Base-by-base conservation (phyloP, 805 yeast genomes). In the Sugiyamaella marilandica region DNA sequence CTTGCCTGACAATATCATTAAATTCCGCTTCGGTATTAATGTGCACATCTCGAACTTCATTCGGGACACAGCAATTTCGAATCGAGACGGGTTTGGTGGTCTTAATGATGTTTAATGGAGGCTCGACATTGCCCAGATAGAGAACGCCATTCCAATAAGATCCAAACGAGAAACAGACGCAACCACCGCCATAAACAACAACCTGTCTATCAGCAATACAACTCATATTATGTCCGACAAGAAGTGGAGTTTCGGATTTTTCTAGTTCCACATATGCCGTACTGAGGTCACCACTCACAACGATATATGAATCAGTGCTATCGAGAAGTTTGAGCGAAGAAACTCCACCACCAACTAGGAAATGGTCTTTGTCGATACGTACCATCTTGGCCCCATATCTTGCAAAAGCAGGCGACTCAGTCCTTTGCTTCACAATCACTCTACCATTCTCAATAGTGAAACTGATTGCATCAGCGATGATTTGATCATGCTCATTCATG, bases 111-210 rank as follows among this genome's bases (percentile, higher is more conserved):
- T 16, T 10, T 4, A 34, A 34, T 34, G 37, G 37, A 39, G 43
- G 14, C 13, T 16, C 43, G 5, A 14, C 9, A 11, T 10, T 21
- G 8, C 43, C 43, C 16, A 39, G 5, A 11, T 11, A n/a, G 5
- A 60, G 49, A 9, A 58, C 34, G 24, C 63, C 63, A 49, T 78
- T 78, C 76, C 79, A 76, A 18, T 74, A 74, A 0, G 83, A 73
- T 0, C 95, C 95, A 69, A 86, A 87, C 0, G 91, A 85, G 58
- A 84, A 87, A 63, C 95, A 87, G 1, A 86, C 88, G 0, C 86
- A 91, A 2, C 95, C 95, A 2, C 95, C 92, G 8, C 83, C 85
- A 41, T 80, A 57, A 2, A 67, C 44, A 18, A 68, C 50, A 5
- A 65, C 18, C 14, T 43, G 14, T 5, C 43, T 21, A 11, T 43